These are phyloP conservation scores for Lentinula edodes DNA, from an alignment of 768 basidiomycete genomes.

Conservation along the genomic window DNA sequence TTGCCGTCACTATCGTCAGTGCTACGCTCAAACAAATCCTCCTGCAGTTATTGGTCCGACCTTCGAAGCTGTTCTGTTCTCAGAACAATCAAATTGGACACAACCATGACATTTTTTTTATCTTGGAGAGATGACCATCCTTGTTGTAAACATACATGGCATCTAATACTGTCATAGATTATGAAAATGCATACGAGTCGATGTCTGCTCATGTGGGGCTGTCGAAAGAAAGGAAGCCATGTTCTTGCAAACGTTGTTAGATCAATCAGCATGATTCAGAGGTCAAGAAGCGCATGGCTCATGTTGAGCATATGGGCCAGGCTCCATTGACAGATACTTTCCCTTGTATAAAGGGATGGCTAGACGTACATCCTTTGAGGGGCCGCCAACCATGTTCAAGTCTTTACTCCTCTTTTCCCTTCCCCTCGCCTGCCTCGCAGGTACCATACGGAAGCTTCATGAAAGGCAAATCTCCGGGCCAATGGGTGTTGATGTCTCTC, in stretches of 20 bases:
- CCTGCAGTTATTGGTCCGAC: no score
- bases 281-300: no score
- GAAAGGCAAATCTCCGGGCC: constrained; percentile 29
- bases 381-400: background rate
- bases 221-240: background rate
- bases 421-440: constrained; percentile 6
- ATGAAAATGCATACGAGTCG: background rate
- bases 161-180: background rate
- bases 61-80: no score
- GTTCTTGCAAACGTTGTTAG: background rate
- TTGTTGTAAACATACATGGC: background rate
- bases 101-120: background rate
- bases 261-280: background rate
- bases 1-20: no score
- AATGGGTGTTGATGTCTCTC: constrained; percentile 52
- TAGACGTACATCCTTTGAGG: background rate
- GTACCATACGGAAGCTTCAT: constrained; percentile 12
- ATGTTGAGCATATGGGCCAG: background rate
- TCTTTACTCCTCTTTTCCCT: background rate
- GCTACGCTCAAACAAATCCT: no score
- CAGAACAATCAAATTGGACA: background rate
- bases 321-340: background rate
- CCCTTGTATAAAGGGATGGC: background rate
- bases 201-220: background rate
- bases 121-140: background rate